A percentile compares a stretch with the other conserved stretches of the same genome.
Evolutionary conservation across 768 basidiomycete species (phyloP).

Genomic region (Lentinula guzmanii): DNA sequence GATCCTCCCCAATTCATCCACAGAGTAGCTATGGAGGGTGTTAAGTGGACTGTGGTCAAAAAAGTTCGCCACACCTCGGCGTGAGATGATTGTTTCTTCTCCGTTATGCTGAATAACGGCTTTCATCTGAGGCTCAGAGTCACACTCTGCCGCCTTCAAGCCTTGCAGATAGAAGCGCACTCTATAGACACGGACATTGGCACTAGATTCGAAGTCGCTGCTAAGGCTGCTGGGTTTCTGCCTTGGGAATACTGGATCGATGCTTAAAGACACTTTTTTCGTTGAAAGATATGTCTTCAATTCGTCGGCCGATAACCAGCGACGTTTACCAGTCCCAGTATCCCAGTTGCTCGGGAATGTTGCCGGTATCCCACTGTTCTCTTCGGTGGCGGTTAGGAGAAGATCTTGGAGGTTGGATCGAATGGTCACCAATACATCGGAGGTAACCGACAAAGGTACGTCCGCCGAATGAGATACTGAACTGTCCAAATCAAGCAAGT

Average conservation of each 20-base stretch:
- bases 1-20: background rate
- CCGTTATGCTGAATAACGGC: background rate
- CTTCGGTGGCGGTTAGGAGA: background rate
- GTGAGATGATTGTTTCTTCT: background rate
- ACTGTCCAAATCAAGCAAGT: background rate
- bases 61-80: background rate
- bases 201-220: background rate
- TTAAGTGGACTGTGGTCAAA: background rate
- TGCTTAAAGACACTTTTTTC: background rate
- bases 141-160: background rate
- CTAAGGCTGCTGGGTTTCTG: background rate
- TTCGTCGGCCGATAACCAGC: background rate
- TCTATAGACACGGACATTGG: background rate
- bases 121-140: background rate
- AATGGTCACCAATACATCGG: slow-evolving; percentile 1
- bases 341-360: background rate
- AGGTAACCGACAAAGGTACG: background rate
- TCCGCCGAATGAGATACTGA: background rate
- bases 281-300: background rate
- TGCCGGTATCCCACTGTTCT: background rate
- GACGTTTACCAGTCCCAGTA: background rate
- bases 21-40: background rate
- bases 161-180: background rate
- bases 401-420: background rate
- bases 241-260: background rate